Percentiles rank a stretch among this genome's conserved stretches.
Conservation (phyloP, 1,139 yeast genomes). For the Pichia sp. region DNA sequence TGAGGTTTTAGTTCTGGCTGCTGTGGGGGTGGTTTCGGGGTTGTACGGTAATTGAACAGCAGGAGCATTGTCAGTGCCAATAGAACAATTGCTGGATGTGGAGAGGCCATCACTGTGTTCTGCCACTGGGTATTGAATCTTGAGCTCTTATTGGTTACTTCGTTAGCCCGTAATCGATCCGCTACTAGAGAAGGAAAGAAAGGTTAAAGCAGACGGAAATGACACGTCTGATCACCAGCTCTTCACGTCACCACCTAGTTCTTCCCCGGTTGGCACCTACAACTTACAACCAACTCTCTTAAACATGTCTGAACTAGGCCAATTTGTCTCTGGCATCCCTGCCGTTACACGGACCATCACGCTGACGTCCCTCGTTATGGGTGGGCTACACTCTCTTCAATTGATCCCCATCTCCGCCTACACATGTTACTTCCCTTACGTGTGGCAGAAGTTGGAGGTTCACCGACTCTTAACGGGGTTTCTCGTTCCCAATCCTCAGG, state of each 20-base stretch:
- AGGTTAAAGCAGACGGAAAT: too few relatives aligned
- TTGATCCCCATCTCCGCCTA: conserved; percentile 23
- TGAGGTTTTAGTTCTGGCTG: too few relatives aligned
- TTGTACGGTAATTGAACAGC: not conserved
- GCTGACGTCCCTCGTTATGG: conserved; percentile 29
- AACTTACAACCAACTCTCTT: too few relatives aligned
- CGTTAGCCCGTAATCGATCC: too few relatives aligned
- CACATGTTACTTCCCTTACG: conserved; percentile 26
- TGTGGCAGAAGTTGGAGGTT: conserved; percentile 33
- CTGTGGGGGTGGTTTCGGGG: not conserved
- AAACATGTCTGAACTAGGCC: conserved; percentile 17
- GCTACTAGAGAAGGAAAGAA: too few relatives aligned
- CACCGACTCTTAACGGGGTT: conserved; percentile 46
- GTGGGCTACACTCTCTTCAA: conserved; percentile 29
- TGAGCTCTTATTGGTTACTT: too few relatives aligned
- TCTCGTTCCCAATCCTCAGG: conserved; percentile 36
- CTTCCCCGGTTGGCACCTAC: not conserved
- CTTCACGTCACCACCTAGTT: not conserved
- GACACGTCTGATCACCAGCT: too few relatives aligned
- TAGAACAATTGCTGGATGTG: not conserved
- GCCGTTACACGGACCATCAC: conserved; percentile 32
- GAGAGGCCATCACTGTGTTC: not conserved
- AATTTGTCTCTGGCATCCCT: conserved; percentile 31
- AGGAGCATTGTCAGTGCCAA: not conserved
- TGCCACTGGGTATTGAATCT: too few relatives aligned